These are phyloP conservation scores for Neurospora sp. DNA, from an alignment of 495 filamentous ascomycete species.

Conservation along the genomic window DNA sequence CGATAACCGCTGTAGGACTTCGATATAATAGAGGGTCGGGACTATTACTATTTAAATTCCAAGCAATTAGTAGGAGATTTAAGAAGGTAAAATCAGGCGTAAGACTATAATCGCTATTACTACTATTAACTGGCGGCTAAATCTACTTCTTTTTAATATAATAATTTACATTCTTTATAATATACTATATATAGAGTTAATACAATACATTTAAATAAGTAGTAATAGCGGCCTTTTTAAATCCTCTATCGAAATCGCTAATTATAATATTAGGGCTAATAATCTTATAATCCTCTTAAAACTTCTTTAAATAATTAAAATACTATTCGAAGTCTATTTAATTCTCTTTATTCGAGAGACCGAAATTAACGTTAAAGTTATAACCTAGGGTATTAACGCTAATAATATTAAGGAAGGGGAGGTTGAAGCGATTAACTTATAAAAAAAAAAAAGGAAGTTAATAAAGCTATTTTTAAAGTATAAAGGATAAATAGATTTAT, in stretches of 20 bases:
- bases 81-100: not conserved
- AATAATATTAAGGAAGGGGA: too few species aligned
- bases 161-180: not conserved
- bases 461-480: too few species aligned
- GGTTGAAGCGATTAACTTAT: too few species aligned
- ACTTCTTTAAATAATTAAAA: not conserved
- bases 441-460: too few species aligned
- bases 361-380: too few species aligned
- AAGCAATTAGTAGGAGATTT: not conserved
- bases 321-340: too few species aligned
- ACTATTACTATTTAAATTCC: not conserved
- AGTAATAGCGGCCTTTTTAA: not conserved
- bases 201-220: not conserved
- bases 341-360: too few species aligned
- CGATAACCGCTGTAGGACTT: not conserved
- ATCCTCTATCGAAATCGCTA: not conserved
- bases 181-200: not conserved
- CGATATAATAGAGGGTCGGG: not conserved
- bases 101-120: too few species aligned
- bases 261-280: not conserved
- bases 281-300: not conserved
- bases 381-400: too few species aligned
- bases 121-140: not conserved
- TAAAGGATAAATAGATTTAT: too few species aligned
- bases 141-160: not conserved